These are phyloP conservation scores for Trametes elegans DNA, from an alignment of 768 basidiomycete species.

Conservation along the genomic window DNA sequence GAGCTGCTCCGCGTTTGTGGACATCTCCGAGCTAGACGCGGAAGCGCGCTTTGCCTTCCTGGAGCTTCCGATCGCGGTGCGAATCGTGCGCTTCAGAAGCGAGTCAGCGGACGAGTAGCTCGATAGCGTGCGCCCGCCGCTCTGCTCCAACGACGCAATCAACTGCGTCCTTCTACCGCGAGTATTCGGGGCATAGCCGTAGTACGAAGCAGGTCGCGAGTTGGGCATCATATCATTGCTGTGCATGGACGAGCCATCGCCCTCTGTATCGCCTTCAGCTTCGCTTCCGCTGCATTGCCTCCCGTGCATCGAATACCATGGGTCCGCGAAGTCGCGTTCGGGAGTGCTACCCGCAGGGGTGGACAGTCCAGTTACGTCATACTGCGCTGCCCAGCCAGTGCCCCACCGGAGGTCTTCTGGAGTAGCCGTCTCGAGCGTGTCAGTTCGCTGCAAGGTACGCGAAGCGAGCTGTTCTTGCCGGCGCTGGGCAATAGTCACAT, in stretches of 20 bases:
- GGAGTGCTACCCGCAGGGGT: neutral
- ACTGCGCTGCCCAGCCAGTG: neutral
- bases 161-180: neutral
- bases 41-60: conserved; percentile 6
- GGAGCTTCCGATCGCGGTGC: conserved; percentile 9
- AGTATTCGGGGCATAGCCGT: neutral
- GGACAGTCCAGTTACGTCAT: neutral
- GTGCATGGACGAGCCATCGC: conserved; percentile 6
- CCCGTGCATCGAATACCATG: neutral
- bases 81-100: conserved; percentile 21
- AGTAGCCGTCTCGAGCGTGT: conserved; percentile 1
- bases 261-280: neutral
- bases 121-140: conserved; percentile 17
- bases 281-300: conserved; percentile 9
- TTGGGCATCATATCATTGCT: conserved; percentile 2
- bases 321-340: neutral
- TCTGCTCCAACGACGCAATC: neutral
- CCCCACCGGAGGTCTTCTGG: conserved; percentile 7
- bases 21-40: conserved; percentile 6
- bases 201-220: neutral
- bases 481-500: conserved; percentile 47
- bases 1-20: neutral
- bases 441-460: neutral
- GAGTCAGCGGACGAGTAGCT: conserved; percentile 30
- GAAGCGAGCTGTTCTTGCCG: conserved; percentile 28